Percentiles rank a stretch among this genome's conserved stretches.
phyloP scores from a whole-genome alignment of 2,329 filamentous ascomycete genomes.

The Rhytidhysteron rufulum region DNA sequence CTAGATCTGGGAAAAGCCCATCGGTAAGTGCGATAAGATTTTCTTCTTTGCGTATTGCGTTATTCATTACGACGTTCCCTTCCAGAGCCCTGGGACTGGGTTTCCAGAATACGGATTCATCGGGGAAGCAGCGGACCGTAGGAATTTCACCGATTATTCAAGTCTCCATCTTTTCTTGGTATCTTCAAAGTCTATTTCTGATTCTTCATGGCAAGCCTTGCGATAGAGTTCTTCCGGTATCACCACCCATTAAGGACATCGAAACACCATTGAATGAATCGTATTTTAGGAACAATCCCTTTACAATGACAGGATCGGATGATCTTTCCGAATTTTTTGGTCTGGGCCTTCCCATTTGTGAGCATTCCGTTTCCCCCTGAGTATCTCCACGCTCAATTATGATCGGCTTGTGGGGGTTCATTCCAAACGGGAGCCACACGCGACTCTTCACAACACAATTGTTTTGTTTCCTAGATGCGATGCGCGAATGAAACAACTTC shows the following conservation, averaged over 20 bases:
- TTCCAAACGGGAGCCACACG: background rate
- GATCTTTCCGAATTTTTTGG: background rate
- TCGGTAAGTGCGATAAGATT: too few species aligned
- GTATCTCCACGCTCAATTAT: background rate
- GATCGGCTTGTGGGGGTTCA: background rate
- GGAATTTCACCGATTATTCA: too few species aligned
- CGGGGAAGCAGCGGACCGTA: too few species aligned
- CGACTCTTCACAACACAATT: background rate
- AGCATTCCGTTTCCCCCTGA: background rate
- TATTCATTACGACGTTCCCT: background rate
- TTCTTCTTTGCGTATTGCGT: too few species aligned
- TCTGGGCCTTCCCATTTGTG: too few species aligned
- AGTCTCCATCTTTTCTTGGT: too few species aligned
- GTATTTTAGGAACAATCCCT: background rate
- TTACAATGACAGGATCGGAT: background rate
- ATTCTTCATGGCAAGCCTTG: too few species aligned
- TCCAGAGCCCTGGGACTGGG: background rate
- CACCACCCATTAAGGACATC: background rate
- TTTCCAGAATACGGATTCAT: too few species aligned
- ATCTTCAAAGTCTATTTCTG: too few species aligned
- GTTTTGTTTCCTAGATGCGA: background rate
- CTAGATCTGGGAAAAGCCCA: too few species aligned
- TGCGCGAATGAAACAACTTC: slow-evolving; percentile 1
- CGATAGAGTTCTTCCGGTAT: too few species aligned
- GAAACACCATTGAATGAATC: background rate